Evolutionary conservation across 441 rosid genomes (phyloP).

Genomic region (Pelargonium australe): DNA sequence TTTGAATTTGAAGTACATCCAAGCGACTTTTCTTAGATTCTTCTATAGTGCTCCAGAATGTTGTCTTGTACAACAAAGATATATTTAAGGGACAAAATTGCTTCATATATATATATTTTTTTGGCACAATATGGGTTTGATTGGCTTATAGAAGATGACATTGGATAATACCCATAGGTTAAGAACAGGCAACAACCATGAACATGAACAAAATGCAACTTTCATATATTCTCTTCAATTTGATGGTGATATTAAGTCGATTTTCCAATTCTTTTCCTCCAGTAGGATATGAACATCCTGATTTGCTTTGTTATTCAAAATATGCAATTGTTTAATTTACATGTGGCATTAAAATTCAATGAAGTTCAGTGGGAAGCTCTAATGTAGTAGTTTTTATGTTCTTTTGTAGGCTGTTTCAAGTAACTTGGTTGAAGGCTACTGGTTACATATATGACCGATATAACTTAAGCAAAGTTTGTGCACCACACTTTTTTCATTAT

Average conservation of each 20-base stretch:
- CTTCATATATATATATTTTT: neutral
- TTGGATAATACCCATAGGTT: too few species aligned
- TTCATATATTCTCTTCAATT: neutral
- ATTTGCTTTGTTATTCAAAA: slow-evolving; percentile 4
- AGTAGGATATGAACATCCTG: neutral
- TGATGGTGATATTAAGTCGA: neutral
- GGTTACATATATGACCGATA: slow-evolving; percentile 80
- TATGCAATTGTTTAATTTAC: neutral
- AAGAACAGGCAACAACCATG: too few species aligned
- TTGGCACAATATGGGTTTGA: neutral
- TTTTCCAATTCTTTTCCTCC: neutral
- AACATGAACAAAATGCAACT: too few species aligned
- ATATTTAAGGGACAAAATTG: too few species aligned
- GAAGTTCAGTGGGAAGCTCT: slow-evolving; percentile 13
- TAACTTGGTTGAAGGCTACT: slow-evolving; percentile 72
- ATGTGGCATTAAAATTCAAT: neutral
- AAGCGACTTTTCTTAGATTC: neutral
- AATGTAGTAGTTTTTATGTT: slow-evolving; percentile 30
- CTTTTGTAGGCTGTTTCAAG: slow-evolving; percentile 88
- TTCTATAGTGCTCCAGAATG: neutral
- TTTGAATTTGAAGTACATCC: neutral
- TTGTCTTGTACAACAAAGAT: too few species aligned
- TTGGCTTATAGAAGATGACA: neutral
- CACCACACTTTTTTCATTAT: slow-evolving; percentile 24
- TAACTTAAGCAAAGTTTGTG: slow-evolving; percentile 72